Evolutionary conservation across 176 grass and related monocot species (phyloP), one percentile per base, ranked within the genome.

Genomic region (Avena insularis): DNA sequence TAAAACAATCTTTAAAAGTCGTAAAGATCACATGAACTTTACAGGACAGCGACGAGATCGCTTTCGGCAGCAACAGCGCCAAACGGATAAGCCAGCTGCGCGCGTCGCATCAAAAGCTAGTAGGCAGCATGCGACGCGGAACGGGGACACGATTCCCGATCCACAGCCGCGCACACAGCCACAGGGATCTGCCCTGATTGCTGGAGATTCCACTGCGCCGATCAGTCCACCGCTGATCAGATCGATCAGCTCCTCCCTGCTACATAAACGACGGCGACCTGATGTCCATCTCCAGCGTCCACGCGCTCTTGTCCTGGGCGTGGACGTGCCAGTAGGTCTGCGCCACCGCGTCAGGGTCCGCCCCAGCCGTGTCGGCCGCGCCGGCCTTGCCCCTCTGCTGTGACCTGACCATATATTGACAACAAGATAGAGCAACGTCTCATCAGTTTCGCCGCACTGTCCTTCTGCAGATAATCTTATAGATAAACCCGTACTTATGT

Each of bases 271-370:
- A 84, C 66, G 93, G 61, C 46, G 93, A 85, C 59, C 90, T 90
- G 85, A 98, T 83, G 81, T 95, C 88, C 89, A 98, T 86, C 92
- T 98, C 96, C 23, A 91, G 93, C 54, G 96, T 95, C 96, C 96
- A 98, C n/a, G 96, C 93, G 38, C 86, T 90, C 90, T 86, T 93
- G 81, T 95, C 86, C 62, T 98, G 96, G 29, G 66, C 40, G 74
- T 98, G 96, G 60, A 98, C 90, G 82, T 95, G 81, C 93, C 93
- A 98, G 86, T 98, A 98, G 77, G 78, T 98, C 67, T 95, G 93
- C 69, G 93, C 96, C 87, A 98, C 84, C 79, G 93, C 90, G 54
- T 98, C 90, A 29, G 96, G 96, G 88, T 98, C 88, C 86, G 91
- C 79, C 71, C 71, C 74, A 15, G 69, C 33, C 25, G 14, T 6